Percentiles rank a stretch among this genome's conserved stretches.
Conservation (phyloP, 2,329 filamentous ascomycete genomes). For the Neobulgaria alba region DNA sequence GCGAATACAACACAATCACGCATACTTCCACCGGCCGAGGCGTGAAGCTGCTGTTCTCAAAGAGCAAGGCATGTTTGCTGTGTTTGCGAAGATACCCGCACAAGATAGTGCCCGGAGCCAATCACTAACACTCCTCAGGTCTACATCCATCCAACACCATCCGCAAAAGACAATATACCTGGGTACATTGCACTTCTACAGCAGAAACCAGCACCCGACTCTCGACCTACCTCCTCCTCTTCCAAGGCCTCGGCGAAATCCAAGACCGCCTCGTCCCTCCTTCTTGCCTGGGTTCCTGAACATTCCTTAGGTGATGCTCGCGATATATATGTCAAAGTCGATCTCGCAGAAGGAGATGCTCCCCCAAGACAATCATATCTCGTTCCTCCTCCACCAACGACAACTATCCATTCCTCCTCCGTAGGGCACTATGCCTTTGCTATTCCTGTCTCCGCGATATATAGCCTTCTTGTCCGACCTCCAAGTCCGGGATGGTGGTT, state of each 20-base stretch:
- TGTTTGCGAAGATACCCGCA: too few species aligned
- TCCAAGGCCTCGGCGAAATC: slow-evolving; percentile 35
- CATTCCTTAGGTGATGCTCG: slow-evolving; percentile 76
- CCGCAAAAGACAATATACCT: slow-evolving; percentile 88
- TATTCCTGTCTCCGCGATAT: slow-evolving; percentile 81
- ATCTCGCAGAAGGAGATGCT: slow-evolving; percentile 71
- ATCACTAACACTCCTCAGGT: slow-evolving; percentile 46
- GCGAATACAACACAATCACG: slow-evolving; percentile 88
- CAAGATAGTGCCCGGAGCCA: too few species aligned
- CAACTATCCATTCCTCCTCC: slow-evolving; percentile 63
- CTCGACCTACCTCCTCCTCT: slow-evolving; percentile 23
- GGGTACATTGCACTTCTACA: slow-evolving; percentile 91
- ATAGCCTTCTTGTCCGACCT: slow-evolving; percentile 80
- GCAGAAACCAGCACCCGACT: slow-evolving; percentile 55
- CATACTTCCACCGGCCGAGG: slow-evolving; percentile 69
- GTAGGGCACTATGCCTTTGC: slow-evolving; percentile 84
- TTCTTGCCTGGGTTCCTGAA: slow-evolving; percentile 86
- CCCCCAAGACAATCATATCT: slow-evolving; percentile 82
- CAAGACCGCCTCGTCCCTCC: slow-evolving; percentile 59
- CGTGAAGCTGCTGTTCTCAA: slow-evolving; percentile 89
- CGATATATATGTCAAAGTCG: slow-evolving; percentile 90
- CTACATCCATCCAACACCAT: slow-evolving; percentile 90
- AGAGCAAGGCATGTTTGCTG: slow-evolving; percentile 87
- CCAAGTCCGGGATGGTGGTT: slow-evolving; percentile 98
- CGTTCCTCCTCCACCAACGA: slow-evolving; percentile 82